These are phyloP conservation scores for Tulasnella sp. DNA, from an alignment of 768 basidiomycete genomes.

Conservation along the genomic window DNA sequence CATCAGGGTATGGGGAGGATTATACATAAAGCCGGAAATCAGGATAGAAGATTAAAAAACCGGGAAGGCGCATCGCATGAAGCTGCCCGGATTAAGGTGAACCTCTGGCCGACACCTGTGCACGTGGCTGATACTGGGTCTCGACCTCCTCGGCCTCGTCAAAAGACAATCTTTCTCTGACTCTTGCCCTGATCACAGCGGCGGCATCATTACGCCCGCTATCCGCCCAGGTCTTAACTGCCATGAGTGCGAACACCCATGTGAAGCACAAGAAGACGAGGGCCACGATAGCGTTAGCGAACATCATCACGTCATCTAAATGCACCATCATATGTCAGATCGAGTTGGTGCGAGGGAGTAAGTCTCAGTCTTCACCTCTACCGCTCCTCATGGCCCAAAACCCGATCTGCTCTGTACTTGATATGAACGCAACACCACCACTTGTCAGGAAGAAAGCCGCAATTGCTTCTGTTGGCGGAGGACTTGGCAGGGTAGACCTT, in stretches of 20 bases:
- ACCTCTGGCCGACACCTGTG: no score
- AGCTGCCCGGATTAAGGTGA: no score
- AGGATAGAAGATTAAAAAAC: no score
- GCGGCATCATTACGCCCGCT: no score
- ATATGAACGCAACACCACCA: constrained; percentile 83
- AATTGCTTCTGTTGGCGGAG: constrained; percentile 88
- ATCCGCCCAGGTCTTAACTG: constrained; percentile 40
- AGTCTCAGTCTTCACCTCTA: constrained; percentile 51
- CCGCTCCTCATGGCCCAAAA: constrained; percentile 86
- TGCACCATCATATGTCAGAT: constrained; percentile 5
- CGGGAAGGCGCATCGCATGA: no score
- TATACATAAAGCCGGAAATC: no score
- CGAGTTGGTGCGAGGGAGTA: neutral
- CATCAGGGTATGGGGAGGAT: no score
- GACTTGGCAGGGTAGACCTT: constrained; percentile 72
- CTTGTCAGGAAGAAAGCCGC: constrained; percentile 79
- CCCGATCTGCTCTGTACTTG: constrained; percentile 82
- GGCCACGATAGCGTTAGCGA: constrained; percentile 69
- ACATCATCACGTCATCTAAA: constrained; percentile 78
- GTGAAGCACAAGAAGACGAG: constrained; percentile 78
- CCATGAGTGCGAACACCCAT: constrained; percentile 68
- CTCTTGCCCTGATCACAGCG: no score
- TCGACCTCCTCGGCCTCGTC: no score
- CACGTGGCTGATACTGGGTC: no score
- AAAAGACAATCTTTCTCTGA: no score